Evolutionary conservation across 163 green algal species (phyloP).

Genomic region (Scenedesmus sp.): DNA sequence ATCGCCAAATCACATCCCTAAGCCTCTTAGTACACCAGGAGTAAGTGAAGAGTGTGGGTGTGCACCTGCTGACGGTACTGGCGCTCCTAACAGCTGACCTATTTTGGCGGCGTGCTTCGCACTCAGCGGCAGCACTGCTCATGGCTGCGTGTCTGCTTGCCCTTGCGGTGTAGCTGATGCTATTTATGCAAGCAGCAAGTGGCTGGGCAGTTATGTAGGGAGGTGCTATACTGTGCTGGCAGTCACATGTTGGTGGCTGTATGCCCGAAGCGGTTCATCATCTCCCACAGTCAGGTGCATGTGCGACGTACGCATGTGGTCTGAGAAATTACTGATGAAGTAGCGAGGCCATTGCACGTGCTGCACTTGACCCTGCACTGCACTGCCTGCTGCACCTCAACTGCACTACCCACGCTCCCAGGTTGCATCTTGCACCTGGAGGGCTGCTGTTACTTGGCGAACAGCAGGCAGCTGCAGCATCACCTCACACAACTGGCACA

Average conservation of each 20-base stretch:
- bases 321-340: too few species aligned
- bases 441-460: constrained; percentile 60
- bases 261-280: too few species aligned
- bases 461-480: constrained; percentile 34
- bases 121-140: not conserved
- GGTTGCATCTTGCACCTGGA: constrained; percentile 47
- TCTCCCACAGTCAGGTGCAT: too few species aligned
- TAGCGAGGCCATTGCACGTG: too few species aligned
- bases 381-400: not conserved
- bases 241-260: not conserved
- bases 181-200: not conserved
- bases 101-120: not conserved
- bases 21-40: too few species aligned
- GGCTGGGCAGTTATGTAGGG: not conserved
- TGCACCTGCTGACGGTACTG: not conserved
- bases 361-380: not conserved
- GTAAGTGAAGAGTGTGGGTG: too few species aligned
- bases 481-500: not conserved
- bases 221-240: not conserved
- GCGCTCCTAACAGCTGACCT: not conserved
- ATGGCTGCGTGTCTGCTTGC: not conserved
- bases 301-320: not conserved
- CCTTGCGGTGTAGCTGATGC: not conserved
- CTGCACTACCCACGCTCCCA: not conserved
- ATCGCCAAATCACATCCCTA: too few species aligned